Evolutionary conservation across 1,284 basidiomycete species (phyloP).

Genomic region (Wallemia mellicola): DNA sequence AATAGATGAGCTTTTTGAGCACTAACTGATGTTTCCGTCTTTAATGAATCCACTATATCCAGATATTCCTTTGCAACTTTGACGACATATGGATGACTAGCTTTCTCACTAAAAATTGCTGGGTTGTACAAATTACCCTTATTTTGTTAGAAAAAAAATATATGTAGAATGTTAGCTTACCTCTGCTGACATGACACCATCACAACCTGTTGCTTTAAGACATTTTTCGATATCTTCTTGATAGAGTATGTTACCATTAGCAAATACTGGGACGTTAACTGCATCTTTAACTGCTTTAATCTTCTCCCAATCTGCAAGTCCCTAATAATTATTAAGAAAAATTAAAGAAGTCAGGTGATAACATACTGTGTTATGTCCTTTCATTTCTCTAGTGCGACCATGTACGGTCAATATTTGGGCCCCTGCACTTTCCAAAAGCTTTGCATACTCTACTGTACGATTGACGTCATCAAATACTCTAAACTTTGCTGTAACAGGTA

Average conservation of each 20-base stretch:
- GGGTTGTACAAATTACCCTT: conserved; percentile 74
- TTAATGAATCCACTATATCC: conserved; percentile 37
- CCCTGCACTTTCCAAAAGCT: conserved; percentile 78
- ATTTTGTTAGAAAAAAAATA: not conserved
- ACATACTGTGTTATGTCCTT: conserved; percentile 30
- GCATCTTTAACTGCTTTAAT: conserved; percentile 61
- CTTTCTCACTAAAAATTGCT: conserved; percentile 32
- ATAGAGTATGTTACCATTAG: conserved; percentile 80
- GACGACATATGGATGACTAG: conserved; percentile 29
- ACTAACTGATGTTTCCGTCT: conserved; percentile 38
- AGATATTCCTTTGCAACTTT: conserved; percentile 61
- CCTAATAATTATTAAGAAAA: conserved; percentile 18
- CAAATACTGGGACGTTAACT: conserved; percentile 72
- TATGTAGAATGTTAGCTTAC: conserved; percentile 6
- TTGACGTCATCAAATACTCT: conserved; percentile 59
- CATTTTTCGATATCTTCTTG: conserved; percentile 48
- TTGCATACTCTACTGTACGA: conserved; percentile 71
- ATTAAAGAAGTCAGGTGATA: not conserved
- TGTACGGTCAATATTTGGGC: conserved; percentile 88
- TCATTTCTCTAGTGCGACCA: conserved; percentile 65
- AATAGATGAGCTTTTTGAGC: conserved; percentile 80
- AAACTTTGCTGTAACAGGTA: conserved; percentile 91
- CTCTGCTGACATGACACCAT: conserved; percentile 86
- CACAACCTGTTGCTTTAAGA: conserved; percentile 47
- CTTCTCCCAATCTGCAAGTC: conserved; percentile 56